Conservation (phyloP, 805 yeast species). For the Saturnispora quitensis region DNA sequence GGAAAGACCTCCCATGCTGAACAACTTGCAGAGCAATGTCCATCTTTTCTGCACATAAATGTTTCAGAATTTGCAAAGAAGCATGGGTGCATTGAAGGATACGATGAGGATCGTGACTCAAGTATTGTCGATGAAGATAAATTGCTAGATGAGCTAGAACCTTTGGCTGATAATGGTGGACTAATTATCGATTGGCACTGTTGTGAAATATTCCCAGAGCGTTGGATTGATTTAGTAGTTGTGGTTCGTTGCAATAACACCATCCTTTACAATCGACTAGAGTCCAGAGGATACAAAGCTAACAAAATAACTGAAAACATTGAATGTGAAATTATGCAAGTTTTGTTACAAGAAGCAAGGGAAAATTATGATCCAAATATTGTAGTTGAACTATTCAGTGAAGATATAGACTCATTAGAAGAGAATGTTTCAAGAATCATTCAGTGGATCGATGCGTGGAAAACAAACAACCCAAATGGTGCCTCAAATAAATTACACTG, state of each 20-base stretch:
- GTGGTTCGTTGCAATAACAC: conserved; percentile 76
- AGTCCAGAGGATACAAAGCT: conserved; percentile 68
- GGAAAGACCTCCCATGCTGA: conserved; percentile 72
- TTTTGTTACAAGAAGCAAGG: conserved; percentile 75
- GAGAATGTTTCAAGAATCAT: conserved; percentile 69
- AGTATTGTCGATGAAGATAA: conserved; percentile 90
- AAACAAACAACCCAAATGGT: conserved; percentile 51
- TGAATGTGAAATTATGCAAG: conserved; percentile 96
- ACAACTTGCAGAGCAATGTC: conserved; percentile 41
- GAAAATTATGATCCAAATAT: conserved; percentile 74
- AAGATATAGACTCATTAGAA: conserved; percentile 68
- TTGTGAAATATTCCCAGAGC: conserved; percentile 89
- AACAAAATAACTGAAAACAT: conserved; percentile 81
- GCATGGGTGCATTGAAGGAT: conserved; percentile 69
- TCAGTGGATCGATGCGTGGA: conserved; percentile 74
- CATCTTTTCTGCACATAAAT: conserved; percentile 46
- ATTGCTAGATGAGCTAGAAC: conserved; percentile 72
- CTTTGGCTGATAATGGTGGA: conserved; percentile 76
- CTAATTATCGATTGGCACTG: conserved; percentile 95
- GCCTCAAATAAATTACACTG: conserved; percentile 39
- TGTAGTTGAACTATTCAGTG: conserved; percentile 71
- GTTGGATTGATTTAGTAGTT: conserved; percentile 84
- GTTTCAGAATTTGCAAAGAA: conserved; percentile 79
- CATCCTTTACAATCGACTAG: conserved; percentile 63
- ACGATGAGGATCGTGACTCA: conserved; percentile 77